These are phyloP conservation scores for Collybiopsis confluens DNA, from an alignment of 768 basidiomycete genomes.

Conservation along the genomic window DNA sequence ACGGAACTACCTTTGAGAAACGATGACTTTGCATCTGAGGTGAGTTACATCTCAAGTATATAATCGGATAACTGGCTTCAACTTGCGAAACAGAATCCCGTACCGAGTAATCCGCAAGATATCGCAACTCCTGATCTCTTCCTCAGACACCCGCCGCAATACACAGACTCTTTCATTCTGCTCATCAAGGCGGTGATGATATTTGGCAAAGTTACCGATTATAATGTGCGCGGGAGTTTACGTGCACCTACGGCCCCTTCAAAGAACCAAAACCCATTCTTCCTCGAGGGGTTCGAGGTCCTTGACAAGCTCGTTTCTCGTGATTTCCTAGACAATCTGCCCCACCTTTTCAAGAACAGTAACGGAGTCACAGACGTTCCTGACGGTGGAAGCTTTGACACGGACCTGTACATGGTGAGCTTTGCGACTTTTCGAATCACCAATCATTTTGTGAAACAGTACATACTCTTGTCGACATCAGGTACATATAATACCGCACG, in stretches of 20 bases:
- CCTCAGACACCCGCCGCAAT: conserved; percentile 65
- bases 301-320: conserved; percentile 65
- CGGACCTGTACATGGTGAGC: conserved; percentile 86
- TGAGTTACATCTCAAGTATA: conserved; percentile 24
- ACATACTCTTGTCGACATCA: conserved; percentile 25
- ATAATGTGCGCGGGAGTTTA: conserved; percentile 71
- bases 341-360: conserved; percentile 61
- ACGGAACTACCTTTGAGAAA: conserved; percentile 77
- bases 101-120: conserved; percentile 76
- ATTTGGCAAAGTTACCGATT: conserved; percentile 83
- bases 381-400: conserved; percentile 62
- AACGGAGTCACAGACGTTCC: conserved; percentile 56
- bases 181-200: conserved; percentile 82
- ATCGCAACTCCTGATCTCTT: conserved; percentile 61
- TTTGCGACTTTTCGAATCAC: no score
- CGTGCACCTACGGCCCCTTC: conserved; percentile 62
- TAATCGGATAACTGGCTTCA: neutral
- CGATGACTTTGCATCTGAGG: conserved; percentile 74
- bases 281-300: conserved; percentile 58
- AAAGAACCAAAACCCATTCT: conserved; percentile 72
- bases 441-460: conserved; percentile 62
- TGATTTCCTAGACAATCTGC: conserved; percentile 69
- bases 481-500: conserved; percentile 22
- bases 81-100: conserved; percentile 36
- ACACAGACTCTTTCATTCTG: conserved; percentile 78